phyloP scores from a whole-genome alignment of 257 asterid genomes.

The Lycium ferocissimum region DNA sequence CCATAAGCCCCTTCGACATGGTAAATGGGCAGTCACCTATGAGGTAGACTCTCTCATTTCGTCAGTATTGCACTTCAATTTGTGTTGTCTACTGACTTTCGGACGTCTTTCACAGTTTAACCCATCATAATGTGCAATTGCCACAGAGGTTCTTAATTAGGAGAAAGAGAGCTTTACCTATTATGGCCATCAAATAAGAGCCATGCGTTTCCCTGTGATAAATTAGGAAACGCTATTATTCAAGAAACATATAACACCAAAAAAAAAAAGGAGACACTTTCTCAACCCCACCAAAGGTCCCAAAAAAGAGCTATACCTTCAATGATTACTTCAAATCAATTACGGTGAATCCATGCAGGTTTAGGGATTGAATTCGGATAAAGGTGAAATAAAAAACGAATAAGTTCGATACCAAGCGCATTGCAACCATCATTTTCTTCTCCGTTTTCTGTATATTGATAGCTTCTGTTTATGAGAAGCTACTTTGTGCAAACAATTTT shows the following conservation, averaged over 20 bases:
- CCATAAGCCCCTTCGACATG: constrained; percentile 89
- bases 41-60: constrained; percentile 57
- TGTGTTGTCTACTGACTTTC: neutral
- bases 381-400: neutral
- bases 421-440: neutral
- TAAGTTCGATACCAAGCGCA: neutral
- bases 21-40: constrained; percentile 99
- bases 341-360: neutral
- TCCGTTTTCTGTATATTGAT: neutral
- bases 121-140: neutral
- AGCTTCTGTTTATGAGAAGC: neutral
- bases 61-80: neutral
- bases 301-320: too few relatives aligned
- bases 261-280: neutral
- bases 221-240: neutral
- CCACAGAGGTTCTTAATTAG: neutral
- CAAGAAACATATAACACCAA: neutral
- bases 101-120: neutral
- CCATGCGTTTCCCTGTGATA: neutral
- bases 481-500: neutral
- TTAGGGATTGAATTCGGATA: neutral
- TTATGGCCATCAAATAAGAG: neutral
- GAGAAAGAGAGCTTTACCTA: neutral
- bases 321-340: neutral
- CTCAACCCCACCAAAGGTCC: neutral